Percentiles rank a stretch among this genome's conserved stretches.
These are phyloP conservation scores for Collybiopsis luxurians DNA, from an alignment of 768 basidiomycete species.

Conservation along the genomic window DNA sequence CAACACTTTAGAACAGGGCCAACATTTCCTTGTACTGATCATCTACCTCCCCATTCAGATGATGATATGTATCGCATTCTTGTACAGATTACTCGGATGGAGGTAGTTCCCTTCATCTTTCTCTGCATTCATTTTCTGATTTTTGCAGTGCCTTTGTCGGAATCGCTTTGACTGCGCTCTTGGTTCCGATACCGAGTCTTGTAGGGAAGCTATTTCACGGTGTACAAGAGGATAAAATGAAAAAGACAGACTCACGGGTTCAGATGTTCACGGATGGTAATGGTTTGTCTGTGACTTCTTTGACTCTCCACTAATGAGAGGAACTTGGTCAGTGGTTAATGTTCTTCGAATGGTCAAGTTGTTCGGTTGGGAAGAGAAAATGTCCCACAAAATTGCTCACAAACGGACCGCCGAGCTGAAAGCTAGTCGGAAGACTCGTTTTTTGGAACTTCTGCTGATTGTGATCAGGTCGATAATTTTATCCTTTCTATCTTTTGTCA, in stretches of 20 bases:
- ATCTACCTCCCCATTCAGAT: neutral
- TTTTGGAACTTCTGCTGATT: slow-evolving; percentile 45
- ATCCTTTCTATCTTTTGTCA: neutral
- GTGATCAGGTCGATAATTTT: slow-evolving; percentile 35
- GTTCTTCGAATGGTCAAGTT: slow-evolving; percentile 69
- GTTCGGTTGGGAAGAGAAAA: slow-evolving; percentile 64
- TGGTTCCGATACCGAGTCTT: slow-evolving; percentile 40
- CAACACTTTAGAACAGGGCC: slow-evolving; percentile 8
- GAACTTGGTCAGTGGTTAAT: slow-evolving; percentile 43
- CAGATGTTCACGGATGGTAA: slow-evolving; percentile 40
- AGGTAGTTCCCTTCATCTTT: neutral
- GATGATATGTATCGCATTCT: neutral
- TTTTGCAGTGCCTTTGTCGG: slow-evolving; percentile 39
- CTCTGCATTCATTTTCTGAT: neutral
- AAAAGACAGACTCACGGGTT: slow-evolving; percentile 42
- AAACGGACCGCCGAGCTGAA: slow-evolving; percentile 63
- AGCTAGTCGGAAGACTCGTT: slow-evolving; percentile 48
- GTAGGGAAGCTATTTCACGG: slow-evolving; percentile 31
- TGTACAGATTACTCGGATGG: slow-evolving; percentile 6
- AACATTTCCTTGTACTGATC: neutral
- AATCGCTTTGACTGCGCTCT: slow-evolving; percentile 33
- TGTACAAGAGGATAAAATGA: slow-evolving; percentile 35
- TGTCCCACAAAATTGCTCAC: slow-evolving; percentile 47
- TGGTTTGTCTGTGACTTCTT: slow-evolving; percentile 1
- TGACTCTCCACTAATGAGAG: too few species aligned